Evolutionary conservation across 768 basidiomycete species (phyloP).

Genomic region (Coprinopsis marcescibilis): DNA sequence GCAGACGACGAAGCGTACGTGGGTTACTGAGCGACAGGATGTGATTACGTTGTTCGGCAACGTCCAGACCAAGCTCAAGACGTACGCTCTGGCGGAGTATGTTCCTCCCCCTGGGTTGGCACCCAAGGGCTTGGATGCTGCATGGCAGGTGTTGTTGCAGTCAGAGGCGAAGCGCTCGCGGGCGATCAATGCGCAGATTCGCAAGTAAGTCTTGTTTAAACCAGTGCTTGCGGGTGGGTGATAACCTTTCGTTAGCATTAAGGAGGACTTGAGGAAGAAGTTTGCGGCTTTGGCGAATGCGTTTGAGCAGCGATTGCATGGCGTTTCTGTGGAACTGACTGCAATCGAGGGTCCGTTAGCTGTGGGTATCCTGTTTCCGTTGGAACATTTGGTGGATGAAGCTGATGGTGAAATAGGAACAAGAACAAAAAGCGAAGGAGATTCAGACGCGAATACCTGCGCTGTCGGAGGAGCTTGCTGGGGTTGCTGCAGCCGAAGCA

Average conservation of each 20-base stretch:
- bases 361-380: constrained; percentile 35
- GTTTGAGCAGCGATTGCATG: constrained; percentile 63
- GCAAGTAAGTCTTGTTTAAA: constrained; percentile 51
- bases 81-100: constrained; percentile 84
- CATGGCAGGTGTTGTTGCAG: constrained; percentile 67
- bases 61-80: constrained; percentile 89
- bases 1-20: constrained; percentile 74
- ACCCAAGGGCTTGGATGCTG: constrained; percentile 65
- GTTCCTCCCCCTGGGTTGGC: constrained; percentile 68
- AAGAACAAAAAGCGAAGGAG: constrained; percentile 49
- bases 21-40: constrained; percentile 89
- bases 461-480: constrained; percentile 49
- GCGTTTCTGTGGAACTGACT: constrained; percentile 66
- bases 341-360: constrained; percentile 73
- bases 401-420: constrained; percentile 40
- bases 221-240: constrained; percentile 5
- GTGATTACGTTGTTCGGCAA: constrained; percentile 85
- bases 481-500: constrained; percentile 59
- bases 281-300: constrained; percentile 76
- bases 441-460: constrained; percentile 66
- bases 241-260: constrained; percentile 52
- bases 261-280: constrained; percentile 69
- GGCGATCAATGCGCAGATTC: constrained; percentile 83
- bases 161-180: constrained; percentile 76
- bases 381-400: neutral